Evolutionary conservation across 306 rosid species (phyloP), one percentile per base, ranked within the genome.

Genomic region (Dryas drummondii): DNA sequence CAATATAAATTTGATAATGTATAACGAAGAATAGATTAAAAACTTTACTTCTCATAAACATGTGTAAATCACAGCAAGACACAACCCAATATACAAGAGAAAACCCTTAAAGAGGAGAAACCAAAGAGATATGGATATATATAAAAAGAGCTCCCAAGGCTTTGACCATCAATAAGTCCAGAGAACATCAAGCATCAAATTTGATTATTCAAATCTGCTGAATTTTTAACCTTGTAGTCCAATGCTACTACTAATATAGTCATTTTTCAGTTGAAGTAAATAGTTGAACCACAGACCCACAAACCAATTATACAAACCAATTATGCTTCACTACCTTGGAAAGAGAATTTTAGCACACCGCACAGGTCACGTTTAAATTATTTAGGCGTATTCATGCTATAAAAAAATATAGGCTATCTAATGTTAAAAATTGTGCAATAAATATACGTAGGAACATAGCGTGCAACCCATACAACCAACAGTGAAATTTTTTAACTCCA

Each of bases 21-120:
- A 69, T 45, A 3, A 22, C 32, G 44, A 74, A 75, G 26, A 72
- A 74, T 22, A 55, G 44, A 79, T 27, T 56, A 37, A 7, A 49
- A 41, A 41, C 58, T 37, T 16, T 8, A 63, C 68, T 16, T 4
- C 37, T 40, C 32, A 70, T 4, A 52, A 3, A 9, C 4, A 15
- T 4, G 58, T n/a, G 16, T 8, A 67, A 48, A 67, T 9, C 15
- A 48, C 17, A 67, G 11, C 32, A 46, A 27, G 22, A 48, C 61
- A 19, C 66, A 63, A 61, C 19, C 68, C 64, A 50, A 50, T 9
- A 57, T 5, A 66, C 73, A 63, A 16, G 11, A 32, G 68, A 63
- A 64, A 64, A 3, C 27, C 69, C 69, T 64, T 3, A n/a, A 19
- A 64, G 19, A 12, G 69, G 26, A 64, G 69, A 42, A 22, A 19